Conservation (phyloP, 257 asterid genomes). For the Petunia secreta region DNA sequence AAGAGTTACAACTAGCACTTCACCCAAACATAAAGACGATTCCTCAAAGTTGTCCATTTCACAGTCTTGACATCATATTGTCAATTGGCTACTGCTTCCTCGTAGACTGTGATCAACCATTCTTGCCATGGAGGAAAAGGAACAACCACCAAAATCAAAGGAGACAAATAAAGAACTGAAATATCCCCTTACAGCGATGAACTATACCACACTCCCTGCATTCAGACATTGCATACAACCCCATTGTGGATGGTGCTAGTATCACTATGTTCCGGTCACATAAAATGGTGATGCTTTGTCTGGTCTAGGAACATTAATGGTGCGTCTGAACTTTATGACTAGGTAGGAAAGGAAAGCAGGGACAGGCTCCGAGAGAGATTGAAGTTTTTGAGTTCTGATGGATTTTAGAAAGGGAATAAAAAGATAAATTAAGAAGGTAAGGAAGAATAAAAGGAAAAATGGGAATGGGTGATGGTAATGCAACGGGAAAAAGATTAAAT, state of each 20-base stretch:
- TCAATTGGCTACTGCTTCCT: background rate
- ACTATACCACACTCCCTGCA: background rate
- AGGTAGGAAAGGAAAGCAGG: conserved; percentile 14
- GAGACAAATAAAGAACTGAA: background rate
- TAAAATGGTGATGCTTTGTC: conserved; percentile 1
- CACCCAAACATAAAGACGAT: background rate
- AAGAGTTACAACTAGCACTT: too few relatives aligned
- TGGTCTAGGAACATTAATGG: background rate
- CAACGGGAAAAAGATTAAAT: background rate
- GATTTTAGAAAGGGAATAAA: conserved; percentile 1
- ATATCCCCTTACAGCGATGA: background rate
- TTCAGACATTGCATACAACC: conserved; percentile 21
- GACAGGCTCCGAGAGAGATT: background rate
- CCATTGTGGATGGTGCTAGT: background rate
- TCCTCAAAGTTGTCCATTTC: background rate
- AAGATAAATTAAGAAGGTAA: background rate
- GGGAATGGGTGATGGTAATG: background rate
- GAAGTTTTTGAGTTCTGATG: background rate
- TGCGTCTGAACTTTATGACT: background rate
- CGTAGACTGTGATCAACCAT: background rate
- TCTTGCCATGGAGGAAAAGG: background rate
- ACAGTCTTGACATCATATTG: background rate
- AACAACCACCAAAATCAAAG: background rate
- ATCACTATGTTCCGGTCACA: conserved; percentile 4
- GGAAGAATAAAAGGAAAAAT: conserved; percentile 7